A percentile compares a stretch with the other conserved stretches of the same genome.
Evolutionary conservation across 176 grass and related monocot genomes (phyloP).

Genomic region (Paspalum vaginatum): DNA sequence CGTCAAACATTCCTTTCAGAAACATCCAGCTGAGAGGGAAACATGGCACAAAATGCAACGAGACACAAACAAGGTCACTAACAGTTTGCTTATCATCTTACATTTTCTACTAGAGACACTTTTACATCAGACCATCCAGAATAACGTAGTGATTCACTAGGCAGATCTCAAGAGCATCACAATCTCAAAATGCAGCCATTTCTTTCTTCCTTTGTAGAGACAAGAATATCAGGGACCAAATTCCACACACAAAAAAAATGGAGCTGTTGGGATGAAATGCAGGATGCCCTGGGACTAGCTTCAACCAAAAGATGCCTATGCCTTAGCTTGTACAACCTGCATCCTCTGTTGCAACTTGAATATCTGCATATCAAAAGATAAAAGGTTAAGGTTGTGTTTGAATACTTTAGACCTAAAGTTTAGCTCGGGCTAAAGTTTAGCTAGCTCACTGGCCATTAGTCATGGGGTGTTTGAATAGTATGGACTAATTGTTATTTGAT

Average conservation of each 20-base stretch:
- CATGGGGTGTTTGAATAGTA: no score
- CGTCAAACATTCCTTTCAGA: neutral
- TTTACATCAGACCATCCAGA: conserved; percentile 16
- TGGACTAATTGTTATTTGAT: no score
- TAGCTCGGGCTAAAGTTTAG: no score
- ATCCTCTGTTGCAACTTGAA: conserved; percentile 94
- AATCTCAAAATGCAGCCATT: neutral
- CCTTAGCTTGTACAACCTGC: conserved; percentile 76
- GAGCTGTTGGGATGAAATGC: neutral
- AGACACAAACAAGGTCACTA: neutral
- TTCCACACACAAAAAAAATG: neutral
- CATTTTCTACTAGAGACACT: neutral
- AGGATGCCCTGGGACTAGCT: neutral
- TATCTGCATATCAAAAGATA: conserved; percentile 52
- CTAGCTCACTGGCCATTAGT: no score
- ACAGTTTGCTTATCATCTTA: conserved; percentile 14
- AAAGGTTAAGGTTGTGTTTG: no score
- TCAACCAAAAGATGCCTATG: conserved; percentile 32
- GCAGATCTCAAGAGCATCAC: neutral
- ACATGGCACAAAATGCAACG: conserved; percentile 16
- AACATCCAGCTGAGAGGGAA: neutral
- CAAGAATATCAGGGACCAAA: neutral
- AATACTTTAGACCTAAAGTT: no score
- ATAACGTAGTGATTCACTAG: neutral
- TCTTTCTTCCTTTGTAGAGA: neutral